Percentiles rank a stretch among this genome's conserved stretches.
phyloP scores from a whole-genome alignment of 2,329 filamentous ascomycete genomes.

The Trichoderma atrobrunneum region DNA sequence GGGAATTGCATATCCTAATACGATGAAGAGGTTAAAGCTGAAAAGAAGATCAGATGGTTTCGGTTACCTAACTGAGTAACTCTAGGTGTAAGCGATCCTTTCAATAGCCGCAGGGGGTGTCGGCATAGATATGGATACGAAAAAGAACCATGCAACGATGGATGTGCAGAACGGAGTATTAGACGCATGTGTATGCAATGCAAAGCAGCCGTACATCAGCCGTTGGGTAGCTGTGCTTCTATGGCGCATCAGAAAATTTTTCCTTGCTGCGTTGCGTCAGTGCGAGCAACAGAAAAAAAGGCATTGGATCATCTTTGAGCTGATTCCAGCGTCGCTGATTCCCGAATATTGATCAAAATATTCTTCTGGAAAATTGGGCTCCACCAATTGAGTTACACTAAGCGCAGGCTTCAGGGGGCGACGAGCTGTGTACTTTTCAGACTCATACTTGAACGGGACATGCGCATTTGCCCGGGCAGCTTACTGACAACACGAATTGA shows the following conservation, averaged over 20 bases:
- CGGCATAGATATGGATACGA: not conserved
- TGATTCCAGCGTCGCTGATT: not conserved
- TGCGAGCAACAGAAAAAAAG: not conserved
- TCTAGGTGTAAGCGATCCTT: not conserved
- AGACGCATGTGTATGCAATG: not conserved
- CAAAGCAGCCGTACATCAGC: slow-evolving; percentile 11
- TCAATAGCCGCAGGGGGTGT: not conserved
- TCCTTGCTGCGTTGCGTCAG: not conserved
- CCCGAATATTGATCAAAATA: not conserved
- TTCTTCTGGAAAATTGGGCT: slow-evolving; percentile 12
- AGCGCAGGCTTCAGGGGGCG: not conserved
- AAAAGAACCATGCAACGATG: not conserved
- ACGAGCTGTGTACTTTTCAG: not conserved
- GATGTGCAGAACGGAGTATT: not conserved
- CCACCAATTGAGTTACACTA: slow-evolving; percentile 17
- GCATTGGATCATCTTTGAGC: not conserved
- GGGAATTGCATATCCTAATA: not conserved
- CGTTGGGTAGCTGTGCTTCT: slow-evolving; percentile 12
- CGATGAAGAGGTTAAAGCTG: not conserved
- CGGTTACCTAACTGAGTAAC: not conserved
- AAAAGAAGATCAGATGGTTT: not conserved
- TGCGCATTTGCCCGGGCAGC: not conserved
- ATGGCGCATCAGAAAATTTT: not conserved
- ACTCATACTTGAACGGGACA: not conserved
- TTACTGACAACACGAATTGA: not conserved